A percentile compares a stretch with the other conserved stretches of the same genome.
phyloP scores from a whole-genome alignment of 768 basidiomycete genomes.

The Panellus pusillus region DNA sequence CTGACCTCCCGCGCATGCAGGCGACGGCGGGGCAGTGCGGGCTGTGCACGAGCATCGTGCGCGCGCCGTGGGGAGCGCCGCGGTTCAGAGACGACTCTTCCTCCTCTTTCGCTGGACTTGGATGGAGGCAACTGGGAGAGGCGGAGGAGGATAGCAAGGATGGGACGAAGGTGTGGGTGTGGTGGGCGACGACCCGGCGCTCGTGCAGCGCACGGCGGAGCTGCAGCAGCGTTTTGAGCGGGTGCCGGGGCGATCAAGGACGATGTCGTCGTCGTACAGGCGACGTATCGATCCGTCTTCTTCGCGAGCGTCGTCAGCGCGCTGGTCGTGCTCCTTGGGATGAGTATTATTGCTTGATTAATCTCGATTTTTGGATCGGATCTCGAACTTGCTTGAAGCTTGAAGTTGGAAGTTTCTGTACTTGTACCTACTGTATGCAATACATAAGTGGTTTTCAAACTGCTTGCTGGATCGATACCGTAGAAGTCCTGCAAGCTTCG shows the following conservation, averaged over 20 bases:
- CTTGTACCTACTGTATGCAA: too few species aligned
- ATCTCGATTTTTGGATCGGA: too few species aligned
- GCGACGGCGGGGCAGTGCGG: constrained; percentile 21
- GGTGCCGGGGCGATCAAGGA: constrained; percentile 15
- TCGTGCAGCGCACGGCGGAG: constrained; percentile 21
- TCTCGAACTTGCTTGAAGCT: too few species aligned
- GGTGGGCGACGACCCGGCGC: constrained; percentile 11
- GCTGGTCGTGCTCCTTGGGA: constrained; percentile 9
- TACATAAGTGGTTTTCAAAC: too few species aligned
- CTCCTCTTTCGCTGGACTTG: too few species aligned
- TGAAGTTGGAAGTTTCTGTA: too few species aligned
- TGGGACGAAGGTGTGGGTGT: constrained; percentile 17
- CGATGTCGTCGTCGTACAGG: constrained; percentile 15
- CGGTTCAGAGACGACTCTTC: constrained; percentile 18
- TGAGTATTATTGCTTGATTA: neutral
- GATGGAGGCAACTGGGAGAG: neutral
- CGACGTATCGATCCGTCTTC: constrained; percentile 16
- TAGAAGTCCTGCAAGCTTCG: too few species aligned
- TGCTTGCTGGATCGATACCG: too few species aligned
- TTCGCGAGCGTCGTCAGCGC: constrained; percentile 16
- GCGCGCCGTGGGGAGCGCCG: constrained; percentile 16
- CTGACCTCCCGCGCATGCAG: constrained; percentile 22
- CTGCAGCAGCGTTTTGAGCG: constrained; percentile 17
- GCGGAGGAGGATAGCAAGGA: constrained; percentile 4
- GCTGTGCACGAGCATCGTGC: constrained; percentile 20